A percentile compares a stretch with the other conserved stretches of the same genome.
phyloP scores from a whole-genome alignment of 176 grass and related monocot genomes.

The Triticum dicoccoides region DNA sequence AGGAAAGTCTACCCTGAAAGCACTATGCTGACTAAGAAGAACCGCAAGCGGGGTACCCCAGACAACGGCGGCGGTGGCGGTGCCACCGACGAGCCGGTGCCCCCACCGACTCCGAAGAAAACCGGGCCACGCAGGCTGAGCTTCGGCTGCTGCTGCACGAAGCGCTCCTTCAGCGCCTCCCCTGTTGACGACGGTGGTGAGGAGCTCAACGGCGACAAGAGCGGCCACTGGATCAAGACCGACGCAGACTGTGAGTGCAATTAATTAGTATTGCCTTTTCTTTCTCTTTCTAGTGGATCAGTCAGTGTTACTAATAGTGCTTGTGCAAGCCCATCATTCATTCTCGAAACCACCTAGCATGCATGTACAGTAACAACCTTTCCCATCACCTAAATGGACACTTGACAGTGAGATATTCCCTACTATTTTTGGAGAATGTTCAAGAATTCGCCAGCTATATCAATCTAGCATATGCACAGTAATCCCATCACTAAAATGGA shows the following conservation, averaged over 20 bases:
- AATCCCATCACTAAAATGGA: constrained; percentile 6
- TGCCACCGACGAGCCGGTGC: background rate
- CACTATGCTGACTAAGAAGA: constrained; percentile 27
- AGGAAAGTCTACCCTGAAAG: constrained; percentile 94
- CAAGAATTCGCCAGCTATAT: background rate
- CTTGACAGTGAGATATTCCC: constrained; percentile 9
- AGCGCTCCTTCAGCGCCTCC: constrained; percentile 35
- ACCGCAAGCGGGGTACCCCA: background rate
- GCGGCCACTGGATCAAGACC: constrained; percentile 94
- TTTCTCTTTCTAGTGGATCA: too few species aligned
- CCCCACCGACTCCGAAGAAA: constrained; percentile 28
- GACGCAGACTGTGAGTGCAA: constrained; percentile 90
- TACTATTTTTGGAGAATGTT: constrained; percentile 30
- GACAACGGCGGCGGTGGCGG: background rate
- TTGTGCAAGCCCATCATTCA: background rate
- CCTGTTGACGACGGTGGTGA: background rate
- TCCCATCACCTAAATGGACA: constrained; percentile 7
- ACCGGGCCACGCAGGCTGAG: constrained; percentile 5
- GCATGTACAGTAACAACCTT: background rate
- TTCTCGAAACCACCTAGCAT: constrained; percentile 4
- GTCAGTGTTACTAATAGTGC: background rate
- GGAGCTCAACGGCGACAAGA: constrained; percentile 40
- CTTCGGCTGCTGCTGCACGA: constrained; percentile 66
- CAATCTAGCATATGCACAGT: background rate
- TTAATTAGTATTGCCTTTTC: background rate